A percentile compares a stretch with the other conserved stretches of the same genome.
phyloP scores from a whole-genome alignment of 2,329 filamentous ascomycete genomes.

The Pestalotiopsis sp. region DNA sequence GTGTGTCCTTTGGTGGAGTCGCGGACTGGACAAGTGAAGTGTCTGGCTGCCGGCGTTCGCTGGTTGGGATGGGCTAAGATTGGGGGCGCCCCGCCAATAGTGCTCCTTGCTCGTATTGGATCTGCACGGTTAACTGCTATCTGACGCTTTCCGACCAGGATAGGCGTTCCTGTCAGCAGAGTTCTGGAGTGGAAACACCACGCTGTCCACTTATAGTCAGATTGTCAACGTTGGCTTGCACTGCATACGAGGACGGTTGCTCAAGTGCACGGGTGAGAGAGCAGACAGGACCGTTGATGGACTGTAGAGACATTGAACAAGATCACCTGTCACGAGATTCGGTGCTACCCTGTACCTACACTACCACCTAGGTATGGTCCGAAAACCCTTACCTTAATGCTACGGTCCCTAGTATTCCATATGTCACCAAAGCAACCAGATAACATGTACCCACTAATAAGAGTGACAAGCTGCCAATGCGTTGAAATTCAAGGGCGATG shows the following conservation, averaged over 20 bases:
- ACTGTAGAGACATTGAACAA: not conserved
- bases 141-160: not conserved
- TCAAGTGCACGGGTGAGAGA: not conserved
- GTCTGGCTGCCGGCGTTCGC: not conserved
- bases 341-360: not conserved
- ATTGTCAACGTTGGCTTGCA: not conserved
- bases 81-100: not conserved
- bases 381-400: not conserved
- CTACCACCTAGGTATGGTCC: not conserved
- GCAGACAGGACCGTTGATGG: not conserved
- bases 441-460: not conserved
- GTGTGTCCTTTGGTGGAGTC: not conserved
- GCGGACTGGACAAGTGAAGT: not conserved
- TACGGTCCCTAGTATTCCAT: not conserved
- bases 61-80: not conserved
- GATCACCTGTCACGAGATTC: not conserved
- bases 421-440: not conserved
- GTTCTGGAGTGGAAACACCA: not conserved
- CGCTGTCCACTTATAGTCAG: slow-evolving; percentile 2
- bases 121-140: not conserved
- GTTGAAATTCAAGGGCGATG: not conserved
- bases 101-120: not conserved
- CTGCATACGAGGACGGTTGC: not conserved
- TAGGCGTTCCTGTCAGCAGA: not conserved
- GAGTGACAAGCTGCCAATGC: not conserved